Conservation (phyloP, 208 protist genomes). For the Wallacemonas sp. region DNA sequence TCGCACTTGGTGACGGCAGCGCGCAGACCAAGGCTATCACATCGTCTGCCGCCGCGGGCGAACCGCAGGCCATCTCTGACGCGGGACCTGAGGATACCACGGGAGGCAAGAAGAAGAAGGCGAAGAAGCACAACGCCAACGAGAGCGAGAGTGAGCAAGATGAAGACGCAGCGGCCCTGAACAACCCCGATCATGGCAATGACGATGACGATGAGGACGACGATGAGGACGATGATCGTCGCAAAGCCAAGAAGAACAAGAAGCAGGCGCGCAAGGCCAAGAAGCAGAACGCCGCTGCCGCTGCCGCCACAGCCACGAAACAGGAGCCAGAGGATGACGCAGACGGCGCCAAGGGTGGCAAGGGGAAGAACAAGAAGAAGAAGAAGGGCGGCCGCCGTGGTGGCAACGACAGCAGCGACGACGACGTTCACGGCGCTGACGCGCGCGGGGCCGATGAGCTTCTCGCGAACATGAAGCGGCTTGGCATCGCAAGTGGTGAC, state of each 20-base stretch:
- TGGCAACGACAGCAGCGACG: constrained; percentile 9
- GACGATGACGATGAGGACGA: constrained; percentile 25
- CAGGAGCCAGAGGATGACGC: constrained; percentile 20
- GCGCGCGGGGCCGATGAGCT: constrained; percentile 77
- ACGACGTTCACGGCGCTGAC: constrained; percentile 12
- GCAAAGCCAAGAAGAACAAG: constrained; percentile 28
- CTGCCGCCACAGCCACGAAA: constrained; percentile 1
- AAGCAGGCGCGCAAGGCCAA: constrained; percentile 22
- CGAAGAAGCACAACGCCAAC: constrained; percentile 5
- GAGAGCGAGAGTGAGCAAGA: constrained; percentile 14
- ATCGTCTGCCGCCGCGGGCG: too few species aligned
- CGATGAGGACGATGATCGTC: constrained; percentile 20
- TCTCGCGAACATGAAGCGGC: constrained; percentile 42
- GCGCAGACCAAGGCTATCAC: background rate
- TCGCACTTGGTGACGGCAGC: background rate
- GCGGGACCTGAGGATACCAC: too few species aligned
- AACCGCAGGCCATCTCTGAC: too few species aligned
- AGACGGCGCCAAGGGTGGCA: constrained; percentile 11
- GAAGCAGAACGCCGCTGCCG: constrained; percentile 1
- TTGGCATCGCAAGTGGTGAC: constrained; percentile 26
- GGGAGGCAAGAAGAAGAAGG: background rate
- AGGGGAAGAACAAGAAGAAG: constrained; percentile 36
- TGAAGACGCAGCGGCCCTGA: background rate
- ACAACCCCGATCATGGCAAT: constrained; percentile 14
- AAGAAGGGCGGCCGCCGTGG: constrained; percentile 20